phyloP scores from a whole-genome alignment of 108 stramenopile species.

The Discostella stelligeroides region DNA sequence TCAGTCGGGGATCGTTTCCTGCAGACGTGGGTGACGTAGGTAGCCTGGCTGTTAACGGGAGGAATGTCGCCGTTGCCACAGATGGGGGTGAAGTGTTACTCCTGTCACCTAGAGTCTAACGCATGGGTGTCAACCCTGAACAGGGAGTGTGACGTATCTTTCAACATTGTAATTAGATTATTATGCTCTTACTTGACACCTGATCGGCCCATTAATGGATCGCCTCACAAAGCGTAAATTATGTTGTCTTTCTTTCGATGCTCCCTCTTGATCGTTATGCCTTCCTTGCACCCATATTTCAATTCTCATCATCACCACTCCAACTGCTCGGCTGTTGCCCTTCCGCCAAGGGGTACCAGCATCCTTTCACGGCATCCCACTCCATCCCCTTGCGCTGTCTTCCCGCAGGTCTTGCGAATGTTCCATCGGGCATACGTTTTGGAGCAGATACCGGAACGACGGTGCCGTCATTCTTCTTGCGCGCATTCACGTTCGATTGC shows the following conservation, averaged over 20 bases:
- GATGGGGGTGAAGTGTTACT: slow-evolving; percentile 68
- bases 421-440: slow-evolving; percentile 66
- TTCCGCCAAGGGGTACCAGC: slow-evolving; percentile 60
- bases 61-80: slow-evolving; percentile 54
- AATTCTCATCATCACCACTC: not conserved
- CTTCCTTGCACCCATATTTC: too few relatives aligned
- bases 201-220: too few relatives aligned
- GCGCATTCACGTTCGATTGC: slow-evolving; percentile 57
- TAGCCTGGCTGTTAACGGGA: slow-evolving; percentile 51
- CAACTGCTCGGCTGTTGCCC: not conserved
- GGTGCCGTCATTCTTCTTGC: slow-evolving; percentile 68
- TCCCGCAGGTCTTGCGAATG: slow-evolving; percentile 71
- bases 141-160: too few relatives aligned
- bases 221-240: too few relatives aligned
- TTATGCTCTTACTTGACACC: too few relatives aligned
- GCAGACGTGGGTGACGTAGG: slow-evolving; percentile 63
- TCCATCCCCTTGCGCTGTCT: slow-evolving; percentile 80
- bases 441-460: slow-evolving; percentile 72
- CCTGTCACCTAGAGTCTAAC: slow-evolving; percentile 50
- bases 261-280: too few relatives aligned
- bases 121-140: too few relatives aligned
- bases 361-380: slow-evolving; percentile 78
- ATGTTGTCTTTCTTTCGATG: too few relatives aligned
- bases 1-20: slow-evolving; percentile 63
- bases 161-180: too few relatives aligned